Evolutionary conservation across 2,329 filamentous ascomycete species (phyloP).

Genomic region (Cladosporium sp.): DNA sequence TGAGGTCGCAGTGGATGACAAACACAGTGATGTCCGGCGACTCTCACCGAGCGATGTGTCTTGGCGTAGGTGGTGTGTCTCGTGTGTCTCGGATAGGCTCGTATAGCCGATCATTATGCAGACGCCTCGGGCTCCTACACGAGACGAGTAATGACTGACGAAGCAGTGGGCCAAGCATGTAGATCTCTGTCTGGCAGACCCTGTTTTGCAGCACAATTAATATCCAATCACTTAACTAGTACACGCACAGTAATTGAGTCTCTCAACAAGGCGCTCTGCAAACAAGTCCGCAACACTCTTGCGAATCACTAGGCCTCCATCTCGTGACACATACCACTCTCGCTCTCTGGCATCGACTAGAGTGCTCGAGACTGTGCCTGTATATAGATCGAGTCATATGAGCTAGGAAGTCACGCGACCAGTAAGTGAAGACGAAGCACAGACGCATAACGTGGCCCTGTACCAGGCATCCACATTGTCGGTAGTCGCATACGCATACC

Average conservation of each 20-base stretch:
- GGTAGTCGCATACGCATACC: neutral
- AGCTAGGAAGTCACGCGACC: constrained; percentile 6
- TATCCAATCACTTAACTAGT: neutral
- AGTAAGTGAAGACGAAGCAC: neutral
- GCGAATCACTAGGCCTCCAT: neutral
- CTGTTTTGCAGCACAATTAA: neutral
- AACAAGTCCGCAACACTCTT: neutral
- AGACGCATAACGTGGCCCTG: neutral
- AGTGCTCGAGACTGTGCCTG: neutral
- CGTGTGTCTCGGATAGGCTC: constrained; percentile 19
- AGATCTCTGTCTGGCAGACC: neutral
- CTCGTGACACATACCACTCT: neutral
- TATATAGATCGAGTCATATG: constrained; percentile 5
- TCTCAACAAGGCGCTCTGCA: neutral
- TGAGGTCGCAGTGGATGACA: neutral
- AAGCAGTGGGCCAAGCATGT: neutral
- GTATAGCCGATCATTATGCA: neutral
- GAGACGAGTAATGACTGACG: neutral
- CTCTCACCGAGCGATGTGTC: neutral
- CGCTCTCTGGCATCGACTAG: neutral
- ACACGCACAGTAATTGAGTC: neutral
- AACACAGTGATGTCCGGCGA: neutral
- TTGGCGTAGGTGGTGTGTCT: constrained; percentile 6
- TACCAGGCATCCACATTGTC: neutral
- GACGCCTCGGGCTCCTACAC: neutral